Base-by-base conservation (phyloP, 257 asterid genomes). In the Ocimum tenuiflorum region DNA sequence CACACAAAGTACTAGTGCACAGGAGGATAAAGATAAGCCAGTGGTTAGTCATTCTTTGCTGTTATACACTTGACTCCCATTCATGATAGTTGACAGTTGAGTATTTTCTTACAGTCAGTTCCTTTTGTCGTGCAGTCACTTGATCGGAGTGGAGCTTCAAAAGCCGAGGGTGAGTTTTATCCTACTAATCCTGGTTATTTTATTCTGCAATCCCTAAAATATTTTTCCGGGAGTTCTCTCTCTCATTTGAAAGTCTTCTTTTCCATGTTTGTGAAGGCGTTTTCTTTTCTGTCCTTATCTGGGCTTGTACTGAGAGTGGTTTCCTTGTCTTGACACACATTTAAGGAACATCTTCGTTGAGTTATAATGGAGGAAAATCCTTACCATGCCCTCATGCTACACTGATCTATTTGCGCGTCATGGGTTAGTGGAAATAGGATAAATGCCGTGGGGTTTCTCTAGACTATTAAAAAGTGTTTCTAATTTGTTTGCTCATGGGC, bases 121-220 rank as follows among this genome's bases (percentile, higher is more conserved):
- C 47, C 42, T 68, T 73, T 69, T 68, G n/a, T 36, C 20, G 7
- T 78, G 75, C 87, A 92, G 99, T 78, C 58, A 41, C 65, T 68
- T 43, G 83, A 81, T 59, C 80, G 60, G 20, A 56, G 81, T 60
- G 82, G 54, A 55, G 68, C 62, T 35, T 80, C 88, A 55, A 84
- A 87, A 73, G 63, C 79, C 65, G 91, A 80, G 59, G 95, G 97
- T 92, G 78, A 84, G 95, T 80, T 33, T 33, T 46, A 12, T 51
- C 65, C 65, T 75, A 38, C 69, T 69, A 48, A 56, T 59, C 73
- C 75, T 48, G n/a, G 60, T 68, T 42, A 18, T 48, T 68, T 50
- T 51, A 39, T 51, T 65, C 47, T 45, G 22, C 45, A 65, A 55
- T 46, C 23, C 52, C 36, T 50, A 6, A 29, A 41, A 36, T 60